Percentiles rank a stretch among this genome's conserved stretches.
phyloP scores from a whole-genome alignment of 1,139 yeast genomes.

The Debaryomyces sp. region DNA sequence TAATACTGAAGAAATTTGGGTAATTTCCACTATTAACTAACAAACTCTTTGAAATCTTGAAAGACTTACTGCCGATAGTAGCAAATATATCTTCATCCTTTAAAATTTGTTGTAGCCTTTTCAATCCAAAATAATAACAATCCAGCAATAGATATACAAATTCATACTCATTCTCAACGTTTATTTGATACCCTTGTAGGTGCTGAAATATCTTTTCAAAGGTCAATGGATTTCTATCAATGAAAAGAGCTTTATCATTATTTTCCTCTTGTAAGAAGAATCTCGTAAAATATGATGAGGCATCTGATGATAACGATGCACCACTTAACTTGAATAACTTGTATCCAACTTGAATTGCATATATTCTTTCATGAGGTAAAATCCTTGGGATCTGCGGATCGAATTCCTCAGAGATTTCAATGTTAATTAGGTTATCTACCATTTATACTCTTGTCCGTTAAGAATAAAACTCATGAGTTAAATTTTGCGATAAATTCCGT shows the following conservation, averaged over 20 bases:
- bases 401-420: conserved; percentile 26
- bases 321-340: conserved; percentile 67
- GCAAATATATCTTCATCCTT: conserved; percentile 59
- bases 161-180: conserved; percentile 58
- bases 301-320: conserved; percentile 82
- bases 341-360: conserved; percentile 73
- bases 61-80: conserved; percentile 61
- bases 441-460: background rate
- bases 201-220: conserved; percentile 70
- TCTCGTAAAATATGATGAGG: conserved; percentile 62
- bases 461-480: background rate
- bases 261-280: conserved; percentile 43
- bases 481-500: background rate
- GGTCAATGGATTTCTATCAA: conserved; percentile 76
- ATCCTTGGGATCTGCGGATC: conserved; percentile 57
- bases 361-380: conserved; percentile 67
- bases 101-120: conserved; percentile 54
- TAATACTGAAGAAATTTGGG: conserved; percentile 76
- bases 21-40: conserved; percentile 62
- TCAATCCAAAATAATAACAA: conserved; percentile 70
- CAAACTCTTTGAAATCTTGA: conserved; percentile 59
- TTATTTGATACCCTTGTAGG: conserved; percentile 75
- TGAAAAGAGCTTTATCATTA: conserved; percentile 53
- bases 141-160: conserved; percentile 70
- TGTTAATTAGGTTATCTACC: background rate